Evolutionary conservation across 768 basidiomycete genomes (phyloP).

Genomic region (Collybiopsis luxurians): DNA sequence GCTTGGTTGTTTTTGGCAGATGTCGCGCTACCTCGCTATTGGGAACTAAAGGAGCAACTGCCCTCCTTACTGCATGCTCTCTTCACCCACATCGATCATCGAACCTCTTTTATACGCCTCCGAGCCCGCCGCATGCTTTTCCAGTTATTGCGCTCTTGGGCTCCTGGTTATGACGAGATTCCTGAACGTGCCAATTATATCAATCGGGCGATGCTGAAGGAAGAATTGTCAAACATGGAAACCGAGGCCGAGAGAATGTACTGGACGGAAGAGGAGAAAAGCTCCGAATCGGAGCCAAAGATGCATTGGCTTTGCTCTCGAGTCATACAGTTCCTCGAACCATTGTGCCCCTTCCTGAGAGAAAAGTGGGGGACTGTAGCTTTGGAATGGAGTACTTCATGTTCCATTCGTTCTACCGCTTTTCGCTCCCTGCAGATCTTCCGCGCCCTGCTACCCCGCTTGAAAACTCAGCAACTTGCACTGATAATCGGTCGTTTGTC

Average conservation of each 20-base stretch:
- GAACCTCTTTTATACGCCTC: constrained; percentile 62
- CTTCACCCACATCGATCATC: constrained; percentile 82
- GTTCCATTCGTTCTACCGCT: constrained; percentile 81
- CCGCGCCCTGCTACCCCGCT: constrained; percentile 70
- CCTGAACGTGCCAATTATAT: constrained; percentile 53
- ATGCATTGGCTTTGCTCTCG: constrained; percentile 67
- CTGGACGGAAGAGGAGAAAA: constrained; percentile 72
- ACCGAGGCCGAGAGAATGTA: constrained; percentile 52
- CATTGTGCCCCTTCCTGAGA: constrained; percentile 64
- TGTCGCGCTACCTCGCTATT: constrained; percentile 69
- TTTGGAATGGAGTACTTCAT: constrained; percentile 81
- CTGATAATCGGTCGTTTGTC: constrained; percentile 80
- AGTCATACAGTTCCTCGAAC: constrained; percentile 64
- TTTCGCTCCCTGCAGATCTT: constrained; percentile 91
- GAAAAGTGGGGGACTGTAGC: constrained; percentile 80
- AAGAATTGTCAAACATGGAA: constrained; percentile 53
- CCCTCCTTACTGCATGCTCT: constrained; percentile 76
- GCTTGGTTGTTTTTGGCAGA: constrained; percentile 85
- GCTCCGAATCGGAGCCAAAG: constrained; percentile 55
- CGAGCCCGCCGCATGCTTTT: constrained; percentile 80
- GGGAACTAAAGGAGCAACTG: constrained; percentile 70
- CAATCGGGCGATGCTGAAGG: constrained; percentile 46
- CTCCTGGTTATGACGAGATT: constrained; percentile 73
- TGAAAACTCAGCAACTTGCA: constrained; percentile 71
- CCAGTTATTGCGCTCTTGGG: constrained; percentile 80